Evolutionary conservation across 371 early-diverging fungal species (phyloP).

Genomic region (Mucor racemosus): DNA sequence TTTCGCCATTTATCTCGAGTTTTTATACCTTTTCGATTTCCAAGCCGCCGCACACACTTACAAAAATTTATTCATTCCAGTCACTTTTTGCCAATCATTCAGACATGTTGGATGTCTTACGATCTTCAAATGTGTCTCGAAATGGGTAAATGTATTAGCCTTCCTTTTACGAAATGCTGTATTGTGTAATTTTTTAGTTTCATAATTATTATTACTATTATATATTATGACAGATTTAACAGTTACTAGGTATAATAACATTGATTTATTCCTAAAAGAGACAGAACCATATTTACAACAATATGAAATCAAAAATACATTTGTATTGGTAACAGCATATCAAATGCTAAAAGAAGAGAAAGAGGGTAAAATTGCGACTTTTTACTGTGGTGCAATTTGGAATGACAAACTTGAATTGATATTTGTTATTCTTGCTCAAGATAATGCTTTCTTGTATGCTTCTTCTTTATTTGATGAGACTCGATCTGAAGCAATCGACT

Average conservation of each 20-base stretch:
- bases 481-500: background rate
- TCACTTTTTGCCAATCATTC: background rate
- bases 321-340: background rate
- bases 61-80: conserved; percentile 7
- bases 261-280: background rate
- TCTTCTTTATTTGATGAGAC: background rate
- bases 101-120: background rate
- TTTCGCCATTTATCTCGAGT: background rate
- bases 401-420: background rate
- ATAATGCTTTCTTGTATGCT: background rate
- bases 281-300: background rate
- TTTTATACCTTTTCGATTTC: conserved; percentile 12
- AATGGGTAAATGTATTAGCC: conserved; percentile 4
- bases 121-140: background rate
- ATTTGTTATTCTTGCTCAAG: conserved; percentile 1
- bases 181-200: background rate
- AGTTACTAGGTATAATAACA: background rate
- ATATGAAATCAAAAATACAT: conserved; percentile 7
- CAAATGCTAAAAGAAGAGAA: background rate
- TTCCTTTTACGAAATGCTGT: background rate
- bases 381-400: conserved; percentile 5
- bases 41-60: background rate
- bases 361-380: too few relatives aligned
- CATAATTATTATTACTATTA: background rate
- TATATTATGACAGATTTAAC: background rate